Evolutionary conservation across 352 stramenopile species (phyloP), one percentile per base, ranked within the genome.

Genomic region (Elongisporangium anandrum): DNA sequence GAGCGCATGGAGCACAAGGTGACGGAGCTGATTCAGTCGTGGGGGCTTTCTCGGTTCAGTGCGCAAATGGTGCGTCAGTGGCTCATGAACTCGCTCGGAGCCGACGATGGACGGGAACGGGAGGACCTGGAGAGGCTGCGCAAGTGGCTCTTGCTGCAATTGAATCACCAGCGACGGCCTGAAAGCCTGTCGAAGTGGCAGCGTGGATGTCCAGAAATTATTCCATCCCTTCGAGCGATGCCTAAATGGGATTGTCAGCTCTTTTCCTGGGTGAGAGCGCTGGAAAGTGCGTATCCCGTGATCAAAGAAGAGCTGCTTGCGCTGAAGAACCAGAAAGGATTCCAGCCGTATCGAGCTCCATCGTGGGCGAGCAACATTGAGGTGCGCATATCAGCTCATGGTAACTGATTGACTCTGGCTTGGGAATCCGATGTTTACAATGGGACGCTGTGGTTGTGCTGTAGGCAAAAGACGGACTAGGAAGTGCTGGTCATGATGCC

Each of bases 291-390:
- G 51, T 87, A 81, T 54, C 52, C 63, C 0, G 61, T 72, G 5
- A 91, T 94, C 57, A 79, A 79, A 22, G 45, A 71, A 2, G 87
- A 94, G 68, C 69, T 95, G 10, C 57, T 90, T 24, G 61, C 68
- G 54, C 66, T 91, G 12, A 73, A 69, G 52, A 52, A 58, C 20
- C 62, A 69, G 52, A 63, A 68, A 2, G 75, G 64, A 5, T 94
- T 95, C 62, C 87, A 94, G 60, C 85, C 79, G 13, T 95, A 95
- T 50, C 70, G 82, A 26, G 83, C 83, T 9, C 87, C 87, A 9
- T 72, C 77, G 1, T 94, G 81, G 85, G 81, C 79, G 3, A 89
- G 79, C 50, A 64, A 82, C 12, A 71, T 78, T 51, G 64, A 66
- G 19, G 79, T 89, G 58, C 41, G 48, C 48, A 21, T 54, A 13